phyloP scores from a whole-genome alignment of 2,329 filamentous ascomycete genomes.

The Macrophomina pseudophaseolina region DNA sequence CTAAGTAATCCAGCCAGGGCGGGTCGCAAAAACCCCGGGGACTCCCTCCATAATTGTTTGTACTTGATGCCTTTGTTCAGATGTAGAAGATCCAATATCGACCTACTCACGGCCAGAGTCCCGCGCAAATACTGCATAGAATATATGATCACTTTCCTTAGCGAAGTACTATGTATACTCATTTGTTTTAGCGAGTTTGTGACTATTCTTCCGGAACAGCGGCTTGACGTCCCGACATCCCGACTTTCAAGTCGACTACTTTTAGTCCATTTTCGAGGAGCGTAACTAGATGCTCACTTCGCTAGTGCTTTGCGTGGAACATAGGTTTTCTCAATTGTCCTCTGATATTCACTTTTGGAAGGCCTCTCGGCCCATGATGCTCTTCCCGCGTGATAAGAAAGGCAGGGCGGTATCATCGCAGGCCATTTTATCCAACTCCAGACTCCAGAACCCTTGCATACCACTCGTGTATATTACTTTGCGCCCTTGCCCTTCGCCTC shows the following conservation, averaged over 20 bases:
- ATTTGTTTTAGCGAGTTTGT: background rate
- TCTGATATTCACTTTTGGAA: background rate
- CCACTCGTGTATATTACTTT: constrained; percentile 51
- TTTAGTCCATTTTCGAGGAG: no score
- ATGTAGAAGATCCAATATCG: no score
- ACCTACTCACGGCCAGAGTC: no score
- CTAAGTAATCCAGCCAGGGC: no score
- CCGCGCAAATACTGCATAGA: no score
- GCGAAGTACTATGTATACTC: background rate
- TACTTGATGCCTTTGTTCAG: no score
- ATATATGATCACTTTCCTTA: background rate
- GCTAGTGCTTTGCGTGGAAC: background rate
- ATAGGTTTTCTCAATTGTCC: background rate
- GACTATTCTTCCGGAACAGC: background rate
- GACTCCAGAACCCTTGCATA: constrained; percentile 11
- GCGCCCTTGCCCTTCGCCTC: constrained; percentile 86
- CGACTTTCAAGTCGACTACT: no score
- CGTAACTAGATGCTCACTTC: background rate
- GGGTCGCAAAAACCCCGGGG: no score
- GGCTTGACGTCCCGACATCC: background rate
- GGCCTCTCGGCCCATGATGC: background rate
- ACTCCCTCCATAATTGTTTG: no score
- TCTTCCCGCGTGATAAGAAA: background rate
- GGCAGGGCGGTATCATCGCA: background rate
- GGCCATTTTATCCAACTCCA: constrained; percentile 2